A percentile compares a stretch with the other conserved stretches of the same genome.
These are phyloP conservation scores for Starmera quercuum DNA, from an alignment of 805 yeast genomes.

Conservation along the genomic window DNA sequence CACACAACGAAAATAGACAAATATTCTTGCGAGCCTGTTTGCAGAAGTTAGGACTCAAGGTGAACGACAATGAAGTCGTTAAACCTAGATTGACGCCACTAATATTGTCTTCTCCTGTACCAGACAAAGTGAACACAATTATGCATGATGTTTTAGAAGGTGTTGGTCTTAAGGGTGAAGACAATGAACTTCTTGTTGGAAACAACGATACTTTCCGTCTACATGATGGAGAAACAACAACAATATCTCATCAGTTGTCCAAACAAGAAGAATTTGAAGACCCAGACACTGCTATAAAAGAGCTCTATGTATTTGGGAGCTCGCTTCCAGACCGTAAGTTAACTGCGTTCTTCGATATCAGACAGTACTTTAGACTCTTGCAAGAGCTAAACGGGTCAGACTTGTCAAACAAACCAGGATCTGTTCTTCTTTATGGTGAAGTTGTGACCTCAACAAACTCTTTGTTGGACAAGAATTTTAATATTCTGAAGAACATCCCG, in stretches of 20 bases:
- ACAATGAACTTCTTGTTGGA: slow-evolving; percentile 38
- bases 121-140: slow-evolving; percentile 23
- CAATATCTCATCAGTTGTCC: slow-evolving; percentile 12
- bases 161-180: slow-evolving; percentile 27
- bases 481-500: slow-evolving; percentile 52
- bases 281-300: slow-evolving; percentile 48
- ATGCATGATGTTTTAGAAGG: slow-evolving; percentile 22
- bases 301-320: slow-evolving; percentile 40
- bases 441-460: slow-evolving; percentile 85
- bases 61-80: slow-evolving; percentile 41
- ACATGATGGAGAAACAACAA: slow-evolving; percentile 29
- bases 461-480: slow-evolving; percentile 65
- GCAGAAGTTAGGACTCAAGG: slow-evolving; percentile 56
- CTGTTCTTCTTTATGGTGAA: slow-evolving; percentile 68
- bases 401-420: slow-evolving; percentile 42
- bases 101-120: slow-evolving; percentile 37
- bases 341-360: slow-evolving; percentile 71
- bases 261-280: slow-evolving; percentile 37
- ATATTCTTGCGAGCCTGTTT: slow-evolving; percentile 52
- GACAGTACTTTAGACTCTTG: slow-evolving; percentile 42
- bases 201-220: slow-evolving; percentile 48
- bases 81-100: slow-evolving; percentile 69
- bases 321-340: slow-evolving; percentile 39
- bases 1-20: slow-evolving; percentile 40
- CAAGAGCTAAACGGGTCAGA: slow-evolving; percentile 22